Evolutionary conservation across 2,329 filamentous ascomycete genomes (phyloP).

Genomic region (Coniochaeta prunicola): DNA sequence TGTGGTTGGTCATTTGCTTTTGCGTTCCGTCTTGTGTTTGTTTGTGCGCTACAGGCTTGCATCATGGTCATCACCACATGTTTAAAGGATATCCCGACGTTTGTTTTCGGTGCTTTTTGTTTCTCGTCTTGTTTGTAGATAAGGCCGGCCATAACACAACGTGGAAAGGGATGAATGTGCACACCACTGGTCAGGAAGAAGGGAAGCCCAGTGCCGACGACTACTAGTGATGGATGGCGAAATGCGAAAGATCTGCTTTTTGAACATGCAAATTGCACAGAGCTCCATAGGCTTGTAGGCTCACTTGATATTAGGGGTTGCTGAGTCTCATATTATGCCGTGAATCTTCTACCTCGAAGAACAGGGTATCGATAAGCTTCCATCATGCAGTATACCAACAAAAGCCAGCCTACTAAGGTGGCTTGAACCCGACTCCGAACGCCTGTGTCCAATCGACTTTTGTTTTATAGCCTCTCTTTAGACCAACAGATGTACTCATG

Average conservation of each 20-base stretch:
- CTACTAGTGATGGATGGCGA: not conserved
- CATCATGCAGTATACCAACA: not conserved
- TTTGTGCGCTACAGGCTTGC: not conserved
- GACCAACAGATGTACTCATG: no score
- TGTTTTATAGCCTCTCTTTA: not conserved
- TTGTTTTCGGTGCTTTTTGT: not conserved
- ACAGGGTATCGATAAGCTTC: not conserved
- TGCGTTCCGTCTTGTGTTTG: constrained; percentile 8
- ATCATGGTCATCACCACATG: not conserved
- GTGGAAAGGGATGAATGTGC: not conserved
- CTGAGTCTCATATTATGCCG: not conserved
- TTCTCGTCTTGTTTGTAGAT: not conserved
- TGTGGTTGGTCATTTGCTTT: constrained; percentile 12
- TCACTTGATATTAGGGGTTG: not conserved
- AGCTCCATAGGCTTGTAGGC: not conserved
- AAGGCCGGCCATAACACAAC: not conserved
- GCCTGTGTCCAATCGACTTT: not conserved
- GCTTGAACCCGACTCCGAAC: not conserved
- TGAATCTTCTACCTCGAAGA: not conserved
- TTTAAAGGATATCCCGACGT: not conserved
- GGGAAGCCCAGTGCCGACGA: not conserved
- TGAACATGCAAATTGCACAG: not conserved
- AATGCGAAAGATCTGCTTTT: not conserved
- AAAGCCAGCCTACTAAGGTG: not conserved
- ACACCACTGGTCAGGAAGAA: not conserved